A percentile compares a stretch with the other conserved stretches of the same genome.
Conservation (phyloP, 1,284 basidiomycete species). For the Ceratobasidium sp. region DNA sequence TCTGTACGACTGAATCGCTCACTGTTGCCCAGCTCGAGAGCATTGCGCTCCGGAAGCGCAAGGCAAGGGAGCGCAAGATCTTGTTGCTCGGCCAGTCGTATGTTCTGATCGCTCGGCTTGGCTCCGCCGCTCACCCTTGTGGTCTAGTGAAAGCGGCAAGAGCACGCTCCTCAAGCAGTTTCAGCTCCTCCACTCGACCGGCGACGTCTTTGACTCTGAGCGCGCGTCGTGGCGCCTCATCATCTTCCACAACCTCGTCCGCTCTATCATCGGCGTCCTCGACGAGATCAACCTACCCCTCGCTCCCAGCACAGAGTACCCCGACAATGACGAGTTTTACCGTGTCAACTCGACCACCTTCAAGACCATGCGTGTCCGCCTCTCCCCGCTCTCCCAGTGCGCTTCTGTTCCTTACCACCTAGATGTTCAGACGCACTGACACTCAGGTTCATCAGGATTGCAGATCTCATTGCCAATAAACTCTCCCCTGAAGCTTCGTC, state of each 20-base stretch:
- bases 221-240: constrained; percentile 83
- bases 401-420: constrained; percentile 64
- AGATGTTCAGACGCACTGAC: constrained; percentile 59
- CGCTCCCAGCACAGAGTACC: constrained; percentile 15
- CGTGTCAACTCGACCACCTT: constrained; percentile 51
- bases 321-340: constrained; percentile 58
- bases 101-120: neutral
- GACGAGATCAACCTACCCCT: constrained; percentile 69
- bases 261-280: constrained; percentile 74
- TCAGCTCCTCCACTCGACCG: constrained; percentile 32
- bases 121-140: neutral
- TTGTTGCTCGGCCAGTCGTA: constrained; percentile 42
- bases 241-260: constrained; percentile 82
- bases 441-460: constrained; percentile 56
- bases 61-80: constrained; percentile 41
- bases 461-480: constrained; percentile 46
- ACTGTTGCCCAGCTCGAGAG: constrained; percentile 16
- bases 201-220: constrained; percentile 71
- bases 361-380: constrained; percentile 66
- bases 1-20: neutral
- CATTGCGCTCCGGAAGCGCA: constrained; percentile 31
- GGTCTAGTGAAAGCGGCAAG: constrained; percentile 37
- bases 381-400: constrained; percentile 71
- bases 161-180: constrained; percentile 46
- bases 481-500: constrained; percentile 51